A percentile compares a stretch with the other conserved stretches of the same genome.
Evolutionary conservation across 306 rosid genomes (phyloP).

Genomic region (Dryas octopetala): DNA sequence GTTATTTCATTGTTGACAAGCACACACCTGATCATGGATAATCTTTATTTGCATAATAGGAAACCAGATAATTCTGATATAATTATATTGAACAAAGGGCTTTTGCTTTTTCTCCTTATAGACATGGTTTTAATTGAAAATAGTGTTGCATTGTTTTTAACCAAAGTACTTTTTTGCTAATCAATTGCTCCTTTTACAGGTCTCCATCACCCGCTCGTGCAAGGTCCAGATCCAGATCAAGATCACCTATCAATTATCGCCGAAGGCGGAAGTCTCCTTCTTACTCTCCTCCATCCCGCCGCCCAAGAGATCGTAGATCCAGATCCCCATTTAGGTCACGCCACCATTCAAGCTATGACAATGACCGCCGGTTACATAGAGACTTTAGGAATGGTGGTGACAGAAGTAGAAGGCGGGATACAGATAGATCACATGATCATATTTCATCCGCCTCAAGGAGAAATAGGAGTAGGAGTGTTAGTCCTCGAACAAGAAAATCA

Average conservation of each 20-base stretch:
- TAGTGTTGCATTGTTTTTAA: background rate
- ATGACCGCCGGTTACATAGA: constrained; percentile 59
- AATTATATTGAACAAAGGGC: background rate
- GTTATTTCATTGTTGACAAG: background rate
- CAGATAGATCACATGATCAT: constrained; percentile 56
- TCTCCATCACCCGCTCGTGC: constrained; percentile 68
- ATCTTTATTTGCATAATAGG: background rate
- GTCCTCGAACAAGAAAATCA: constrained; percentile 65
- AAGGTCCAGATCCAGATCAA: constrained; percentile 73
- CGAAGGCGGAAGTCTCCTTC: constrained; percentile 82
- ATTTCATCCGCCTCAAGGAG: constrained; percentile 58
- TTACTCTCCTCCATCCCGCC: constrained; percentile 69
- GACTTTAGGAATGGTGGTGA: constrained; percentile 63
- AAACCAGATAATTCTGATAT: background rate
- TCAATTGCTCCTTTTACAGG: constrained; percentile 40
- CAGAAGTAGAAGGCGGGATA: constrained; percentile 68
- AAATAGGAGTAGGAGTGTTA: constrained; percentile 69
- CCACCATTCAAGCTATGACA: constrained; percentile 51
- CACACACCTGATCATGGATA: background rate
- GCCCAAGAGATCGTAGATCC: constrained; percentile 60
- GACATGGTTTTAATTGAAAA: background rate
- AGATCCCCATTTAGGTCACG: constrained; percentile 78
- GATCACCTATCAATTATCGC: constrained; percentile 71
- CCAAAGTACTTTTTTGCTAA: background rate
- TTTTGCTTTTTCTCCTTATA: background rate